Evolutionary conservation across 176 grass and related monocot species (phyloP), one percentile per base, ranked within the genome.

Genomic region (Hyparrhenia diplandra): DNA sequence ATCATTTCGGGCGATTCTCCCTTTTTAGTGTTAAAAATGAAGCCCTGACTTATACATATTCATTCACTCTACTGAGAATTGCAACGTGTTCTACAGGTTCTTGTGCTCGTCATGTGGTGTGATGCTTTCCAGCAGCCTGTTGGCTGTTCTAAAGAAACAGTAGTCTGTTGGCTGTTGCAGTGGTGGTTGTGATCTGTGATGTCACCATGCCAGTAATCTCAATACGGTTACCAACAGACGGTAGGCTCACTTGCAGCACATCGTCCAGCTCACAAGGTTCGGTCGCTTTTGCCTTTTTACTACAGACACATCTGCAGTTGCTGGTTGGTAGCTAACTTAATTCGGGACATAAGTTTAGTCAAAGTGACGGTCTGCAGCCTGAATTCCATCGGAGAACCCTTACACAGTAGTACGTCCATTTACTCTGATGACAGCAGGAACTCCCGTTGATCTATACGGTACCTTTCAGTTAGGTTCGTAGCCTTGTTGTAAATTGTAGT

Each of bases 281-380:
- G 36, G 41, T 85, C 73, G 75, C 57, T n/a, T 14, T 64, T 79
- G 57, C 75, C 57, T n/a, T 64, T 60, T 2, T 42, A 47, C 41
- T 61, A 16, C 43, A 36, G 5, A 36, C 34, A 32, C 83, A 73
- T 18, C 20, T 52, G 29, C 21, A 29, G 30, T 35, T 12, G 49
- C n/a, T 68, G 41, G 62, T 32, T 5, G 73, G 34, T 61, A 76
- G n/a, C 23, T 27, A 18, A 57, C 16, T 31, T 31, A 20, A 12
- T 45, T 20, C 28, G 52, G 0, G 21, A 11, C 3, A 58, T 21
- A 11, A 24, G 55, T 25, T 10, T 57, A 23, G 9, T 51, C 47
- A n/a, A 20, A 51, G 47, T 21, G 17, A 51, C 17, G 0, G 18
- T 21, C 49, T 52, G 49, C 49, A 52, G 6, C 5, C 13, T 52